Percentiles rank a stretch among this genome's conserved stretches.
Conservation (phyloP, 331 rosid genomes). For the Rhamnella rubrinervis region DNA sequence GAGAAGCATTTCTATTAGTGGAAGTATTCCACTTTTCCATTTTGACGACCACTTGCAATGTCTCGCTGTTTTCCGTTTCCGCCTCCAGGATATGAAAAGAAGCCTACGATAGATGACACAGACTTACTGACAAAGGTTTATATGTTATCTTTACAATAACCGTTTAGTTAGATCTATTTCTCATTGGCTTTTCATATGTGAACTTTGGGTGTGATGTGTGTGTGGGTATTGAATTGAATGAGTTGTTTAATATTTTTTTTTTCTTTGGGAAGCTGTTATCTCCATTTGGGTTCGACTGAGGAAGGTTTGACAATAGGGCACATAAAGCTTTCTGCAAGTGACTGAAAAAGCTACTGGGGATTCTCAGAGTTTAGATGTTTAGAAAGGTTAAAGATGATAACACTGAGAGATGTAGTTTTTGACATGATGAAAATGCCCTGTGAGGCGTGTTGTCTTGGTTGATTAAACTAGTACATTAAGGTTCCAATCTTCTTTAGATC, state of each 20-base stretch:
- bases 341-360: neutral
- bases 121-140: slow-evolving; percentile 26
- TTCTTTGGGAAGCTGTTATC: neutral
- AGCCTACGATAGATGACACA: slow-evolving; percentile 6
- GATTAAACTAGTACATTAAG: neutral
- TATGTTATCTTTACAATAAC: neutral
- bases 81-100: slow-evolving; percentile 20
- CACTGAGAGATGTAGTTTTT: neutral
- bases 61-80: slow-evolving; percentile 30
- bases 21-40: slow-evolving; percentile 10
- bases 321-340: neutral
- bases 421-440: neutral
- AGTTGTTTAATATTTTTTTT: neutral
- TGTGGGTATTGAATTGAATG: neutral
- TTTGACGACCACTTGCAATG: slow-evolving; percentile 6
- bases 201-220: neutral
- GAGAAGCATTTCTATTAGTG: slow-evolving; percentile 6
- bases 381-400: neutral
- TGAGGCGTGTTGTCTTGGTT: neutral
- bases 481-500: neutral
- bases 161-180: slow-evolving; percentile 1
- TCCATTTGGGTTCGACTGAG: neutral
- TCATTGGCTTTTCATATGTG: neutral
- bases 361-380: neutral
- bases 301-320: neutral